Conservation (phyloP, 2,329 filamentous ascomycete species). For the Trichoderma arundinaceum region DNA sequence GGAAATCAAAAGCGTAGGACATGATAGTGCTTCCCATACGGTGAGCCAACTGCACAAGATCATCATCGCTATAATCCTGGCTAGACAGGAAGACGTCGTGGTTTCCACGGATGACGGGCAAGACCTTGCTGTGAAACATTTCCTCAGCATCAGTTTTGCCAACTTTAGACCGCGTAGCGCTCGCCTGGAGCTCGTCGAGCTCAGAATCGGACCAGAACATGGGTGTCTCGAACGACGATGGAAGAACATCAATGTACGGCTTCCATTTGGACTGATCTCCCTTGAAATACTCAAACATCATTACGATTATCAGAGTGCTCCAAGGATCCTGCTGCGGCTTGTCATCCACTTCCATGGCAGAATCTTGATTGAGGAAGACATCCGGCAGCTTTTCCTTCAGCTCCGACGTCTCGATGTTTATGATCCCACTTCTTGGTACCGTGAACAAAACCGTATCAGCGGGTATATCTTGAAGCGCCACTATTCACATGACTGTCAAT, state of each 20-base stretch:
- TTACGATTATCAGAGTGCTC: conserved; percentile 71
- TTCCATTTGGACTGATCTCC: conserved; percentile 71
- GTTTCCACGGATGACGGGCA: conserved; percentile 57
- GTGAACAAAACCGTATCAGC: conserved; percentile 81
- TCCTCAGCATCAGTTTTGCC: conserved; percentile 74
- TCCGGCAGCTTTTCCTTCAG: conserved; percentile 63
- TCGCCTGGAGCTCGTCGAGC: conserved; percentile 74
- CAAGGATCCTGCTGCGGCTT: conserved; percentile 56
- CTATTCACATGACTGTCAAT: conserved; percentile 49
- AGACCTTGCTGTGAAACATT: conserved; percentile 64
- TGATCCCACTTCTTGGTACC: conserved; percentile 73
- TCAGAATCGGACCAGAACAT: conserved; percentile 86
- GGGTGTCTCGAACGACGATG: conserved; percentile 74
- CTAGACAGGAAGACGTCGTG: conserved; percentile 50
- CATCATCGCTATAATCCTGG: conserved; percentile 48
- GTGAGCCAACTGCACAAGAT: conserved; percentile 65
- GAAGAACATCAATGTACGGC: conserved; percentile 78
- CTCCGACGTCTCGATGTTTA: conserved; percentile 74
- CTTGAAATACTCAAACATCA: conserved; percentile 76
- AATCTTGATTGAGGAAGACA: conserved; percentile 54
- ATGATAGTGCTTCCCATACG: conserved; percentile 88
- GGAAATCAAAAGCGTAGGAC: conserved; percentile 89
- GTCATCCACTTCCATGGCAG: conserved; percentile 47
- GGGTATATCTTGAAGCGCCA: conserved; percentile 71
- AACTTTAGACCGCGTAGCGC: conserved; percentile 76